Base-by-base conservation (phyloP, 2,329 filamentous ascomycete genomes). In the Clarireedia hainanense region DNA sequence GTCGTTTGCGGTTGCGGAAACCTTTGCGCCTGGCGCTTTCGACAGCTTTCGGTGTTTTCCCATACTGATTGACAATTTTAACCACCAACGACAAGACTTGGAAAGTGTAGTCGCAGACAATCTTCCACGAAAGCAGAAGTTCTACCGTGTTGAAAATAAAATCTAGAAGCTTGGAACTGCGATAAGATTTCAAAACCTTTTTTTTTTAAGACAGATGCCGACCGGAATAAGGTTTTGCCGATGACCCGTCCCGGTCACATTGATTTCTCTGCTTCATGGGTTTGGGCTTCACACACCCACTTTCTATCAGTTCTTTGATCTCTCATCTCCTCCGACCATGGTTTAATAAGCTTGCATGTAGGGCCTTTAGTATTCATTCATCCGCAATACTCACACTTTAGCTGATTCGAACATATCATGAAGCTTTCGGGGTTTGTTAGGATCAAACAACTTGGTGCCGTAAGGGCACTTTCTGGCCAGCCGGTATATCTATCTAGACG, bases 21-120 rank as follows among this genome's bases (percentile, higher is more conserved):
- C 17, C 69, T 70, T 56, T 20, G 52, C 46, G 12, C 47, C 40
- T 15, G 50, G 15, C 30, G 26, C 26, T 58, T 24, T 57, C 57
- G 56, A 39, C 23, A 61, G 64, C 42, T 60, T 64, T 7, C 59
- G 64, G 40, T 59, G 60, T 57, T 65, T 64, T 20, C 57, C 64
- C 66, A 68, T 67, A 1, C 17, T 51, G 23, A 43, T 15, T 12
- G 27, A 34, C 6, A 2, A 23, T 1, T 43, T 26, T n/a, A 20
- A 30, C 5, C 17, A 5, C 39, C 17, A 20, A 14, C 7, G 17
- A n/a, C 39, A n/a, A 14, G 39, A 42, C 14, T n/a, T 5, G 7
- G 17, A 20, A 42, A 20, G 4, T 42, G 5, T 42, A n/a, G 7
- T n/a, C 15, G 17, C 39, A 42, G 9, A 20, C 7, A 42, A n/a